Evolutionary conservation across 75 land plant genomes (phyloP).

Genomic region (Selaginella tamariscina): DNA sequence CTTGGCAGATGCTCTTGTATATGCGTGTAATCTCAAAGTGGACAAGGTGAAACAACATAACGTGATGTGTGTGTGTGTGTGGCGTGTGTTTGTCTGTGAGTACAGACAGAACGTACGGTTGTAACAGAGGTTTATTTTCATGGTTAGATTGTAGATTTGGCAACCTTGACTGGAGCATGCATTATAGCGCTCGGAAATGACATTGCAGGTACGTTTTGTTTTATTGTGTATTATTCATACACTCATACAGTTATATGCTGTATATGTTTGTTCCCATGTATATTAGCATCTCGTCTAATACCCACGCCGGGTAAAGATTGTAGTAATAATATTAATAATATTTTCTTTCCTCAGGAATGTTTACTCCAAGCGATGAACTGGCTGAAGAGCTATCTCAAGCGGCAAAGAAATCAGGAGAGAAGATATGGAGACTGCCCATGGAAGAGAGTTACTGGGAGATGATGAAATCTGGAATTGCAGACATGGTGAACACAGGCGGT

Average conservation of each 20-base stretch:
- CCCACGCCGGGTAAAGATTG: too few species aligned
- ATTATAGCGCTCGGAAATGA: constrained; percentile 12
- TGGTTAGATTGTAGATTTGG: constrained; percentile 10
- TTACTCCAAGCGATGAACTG: constrained; percentile 10
- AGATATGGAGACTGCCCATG: constrained; percentile 16
- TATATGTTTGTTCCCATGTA: too few species aligned
- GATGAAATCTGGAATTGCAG: constrained; percentile 9
- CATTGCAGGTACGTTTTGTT: constrained; percentile 8
- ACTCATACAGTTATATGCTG: too few species aligned
- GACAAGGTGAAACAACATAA: constrained; percentile 3
- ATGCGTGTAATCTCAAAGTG: constrained; percentile 13
- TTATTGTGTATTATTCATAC: too few species aligned
- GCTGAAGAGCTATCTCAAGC: constrained; percentile 8
- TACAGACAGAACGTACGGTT: too few species aligned
- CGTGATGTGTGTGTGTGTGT: not conserved
- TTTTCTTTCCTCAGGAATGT: constrained; percentile 5
- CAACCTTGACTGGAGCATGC: constrained; percentile 16
- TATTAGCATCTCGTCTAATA: too few species aligned
- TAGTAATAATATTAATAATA: too few species aligned
- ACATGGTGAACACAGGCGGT: constrained; percentile 15
- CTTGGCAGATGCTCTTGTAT: constrained; percentile 16
- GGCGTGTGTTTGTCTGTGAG: not conserved
- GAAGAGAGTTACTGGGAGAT: constrained; percentile 9
- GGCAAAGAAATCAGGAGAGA: constrained; percentile 13
- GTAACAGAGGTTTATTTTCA: not conserved